Base-by-base conservation (phyloP, 1,139 yeast species). In the Geotrichum klebahnii region DNA sequence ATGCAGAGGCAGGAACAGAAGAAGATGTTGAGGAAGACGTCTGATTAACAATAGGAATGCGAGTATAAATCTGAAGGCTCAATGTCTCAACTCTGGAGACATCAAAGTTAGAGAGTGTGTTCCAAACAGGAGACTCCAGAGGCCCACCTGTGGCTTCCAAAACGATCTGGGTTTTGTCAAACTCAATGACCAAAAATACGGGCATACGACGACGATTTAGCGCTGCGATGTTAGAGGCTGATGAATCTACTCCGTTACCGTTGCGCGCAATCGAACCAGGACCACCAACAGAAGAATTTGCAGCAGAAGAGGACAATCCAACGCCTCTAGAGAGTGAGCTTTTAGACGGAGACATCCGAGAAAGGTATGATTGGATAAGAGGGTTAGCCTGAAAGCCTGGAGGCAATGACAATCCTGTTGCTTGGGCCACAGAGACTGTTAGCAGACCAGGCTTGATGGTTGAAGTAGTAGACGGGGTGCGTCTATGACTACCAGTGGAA, bases 81-180 rank as follows among this genome's bases (percentile, higher is more conserved):
- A 81, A 66, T 47, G 68, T 79, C 62, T 74, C 80, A 3, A 60
- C 70, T 57, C 86, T 79, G 10, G 95, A 83, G 24, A 89, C 95
- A 74, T 92, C 98, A 65, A 92, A 92, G 6, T 90, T 82, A 10
- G 95, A 86, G 16, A 87, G 88, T 59, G 86, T 87, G 66, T 89
- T 92, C 81, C 96, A 92, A 19, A 74, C 73, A 1, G 90, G 87
- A 49, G 71, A 66, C 23, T 76, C 74, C 53, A 81, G 72, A 0
- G 88, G 77, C 14, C 95, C 95, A 53, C 79, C 75, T 44, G 81
- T 80, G 3, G 95, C 90, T 59, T 87, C 94, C 51, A 87, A 77
- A 12, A 87, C 78, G 53, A 88, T 79, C 54, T 86, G 92, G 48
- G 89, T 86, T 60, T 72, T 73, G 63, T 72, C 76, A 57, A 70